Evolutionary conservation across 345 rosid genomes (phyloP), one percentile per base, ranked within the genome.

Genomic region (Cardamine chenopodiifolia): DNA sequence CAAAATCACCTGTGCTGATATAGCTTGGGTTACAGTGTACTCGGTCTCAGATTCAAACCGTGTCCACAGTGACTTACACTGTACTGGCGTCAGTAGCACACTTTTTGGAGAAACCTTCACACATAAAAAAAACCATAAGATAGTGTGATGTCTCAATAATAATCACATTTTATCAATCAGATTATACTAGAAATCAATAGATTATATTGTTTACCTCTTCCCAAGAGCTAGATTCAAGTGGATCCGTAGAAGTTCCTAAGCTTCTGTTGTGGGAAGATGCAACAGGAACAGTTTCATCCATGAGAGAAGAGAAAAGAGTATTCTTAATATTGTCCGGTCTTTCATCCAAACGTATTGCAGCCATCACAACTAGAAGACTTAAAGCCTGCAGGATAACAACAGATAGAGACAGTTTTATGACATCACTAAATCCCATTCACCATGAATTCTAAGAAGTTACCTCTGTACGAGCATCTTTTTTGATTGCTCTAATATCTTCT

Each of bases 11-110:
- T 88, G 91, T 55, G 90, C 86, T 0, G 89, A 83, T 70, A 87
- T 84, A 62, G 93, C 96, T 82, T 90, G 96, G 54, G 91, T 85
- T 48, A 92, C 86, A 6, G 79, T 73, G 70, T 85, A 90, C 82
- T 80, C 91, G 1, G 96, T 90, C 80, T 90, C 95, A 22, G 85
- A 32, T 80, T 82, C 86, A 64, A 90, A 92, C 78, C 86, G 98
- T 76, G 91, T 83, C 96, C 98, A 87, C 72, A 88, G 66, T 25
- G 98, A 87, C 71, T 92, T 87, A 61, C 96, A 88, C 71, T 88
- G 84, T 47, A 90, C 79, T 57, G 95, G 98, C 34, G 95, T 85
- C 70, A 90, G 86, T 69, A 88, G 57, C 28, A 81, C 81, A 20
- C 82, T 79, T 62, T 85, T 75, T 14, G 86, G 85, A 72, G 91